A percentile compares a stretch with the other conserved stretches of the same genome.
Conservation (phyloP, 192 early-diverging fungal genomes). For the Gonapodya sp. region DNA sequence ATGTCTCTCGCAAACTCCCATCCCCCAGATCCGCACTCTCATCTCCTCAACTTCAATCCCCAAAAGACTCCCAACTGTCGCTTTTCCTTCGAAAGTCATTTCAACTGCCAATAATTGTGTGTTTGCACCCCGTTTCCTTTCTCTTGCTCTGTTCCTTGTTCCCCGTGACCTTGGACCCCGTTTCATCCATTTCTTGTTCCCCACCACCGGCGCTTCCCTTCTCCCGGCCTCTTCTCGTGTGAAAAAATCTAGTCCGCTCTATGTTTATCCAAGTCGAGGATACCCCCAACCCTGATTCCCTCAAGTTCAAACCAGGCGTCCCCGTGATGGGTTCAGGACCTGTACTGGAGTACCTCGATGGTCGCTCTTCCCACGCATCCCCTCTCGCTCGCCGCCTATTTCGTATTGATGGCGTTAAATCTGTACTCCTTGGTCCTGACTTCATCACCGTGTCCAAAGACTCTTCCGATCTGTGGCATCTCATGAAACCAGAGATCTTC, state of each 20-base stretch:
- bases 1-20: no score
- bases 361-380: conserved; percentile 33
- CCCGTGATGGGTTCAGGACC: conserved; percentile 45
- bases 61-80: no score
- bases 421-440: conserved; percentile 85
- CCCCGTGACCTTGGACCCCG: no score
- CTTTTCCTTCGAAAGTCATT: no score
- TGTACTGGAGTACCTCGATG: conserved; percentile 14
- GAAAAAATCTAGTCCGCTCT: conserved; percentile 26
- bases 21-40: no score
- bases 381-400: conserved; percentile 88
- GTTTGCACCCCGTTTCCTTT: no score
- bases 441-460: conserved; percentile 95
- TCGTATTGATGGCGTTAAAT: conserved; percentile 81
- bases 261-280: conserved; percentile 86
- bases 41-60: no score
- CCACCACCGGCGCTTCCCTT: no score
- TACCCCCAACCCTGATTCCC: conserved; percentile 89
- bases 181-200: no score
- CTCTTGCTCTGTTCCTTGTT: no score
- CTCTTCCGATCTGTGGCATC: conserved; percentile 79
- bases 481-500: conserved; percentile 97
- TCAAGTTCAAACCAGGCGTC: conserved; percentile 95
- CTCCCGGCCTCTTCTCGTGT: no score
- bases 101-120: no score